Evolutionary conservation across 2,329 filamentous ascomycete genomes (phyloP).

Genomic region (Phaeosphaeriaceae sp.): DNA sequence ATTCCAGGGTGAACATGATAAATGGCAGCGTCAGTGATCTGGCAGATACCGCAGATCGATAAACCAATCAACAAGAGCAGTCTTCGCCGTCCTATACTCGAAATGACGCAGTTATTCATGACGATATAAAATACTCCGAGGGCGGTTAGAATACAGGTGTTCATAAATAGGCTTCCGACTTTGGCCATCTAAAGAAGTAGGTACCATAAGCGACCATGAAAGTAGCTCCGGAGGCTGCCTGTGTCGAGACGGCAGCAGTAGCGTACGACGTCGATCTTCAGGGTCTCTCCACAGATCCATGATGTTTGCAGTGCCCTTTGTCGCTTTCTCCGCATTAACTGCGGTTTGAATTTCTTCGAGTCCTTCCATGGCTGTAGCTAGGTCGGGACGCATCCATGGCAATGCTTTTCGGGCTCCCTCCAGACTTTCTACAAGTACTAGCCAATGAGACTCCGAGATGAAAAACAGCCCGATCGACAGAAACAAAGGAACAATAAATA

Average conservation of each 20-base stretch:
- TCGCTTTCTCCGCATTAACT: conserved; percentile 42
- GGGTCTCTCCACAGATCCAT: conserved; percentile 60
- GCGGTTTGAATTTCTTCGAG: conserved; percentile 36
- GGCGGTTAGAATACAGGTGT: conserved; percentile 61
- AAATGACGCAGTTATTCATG: conserved; percentile 61
- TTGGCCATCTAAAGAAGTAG: conserved; percentile 45
- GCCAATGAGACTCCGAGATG: conserved; percentile 54
- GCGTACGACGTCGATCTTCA: conserved; percentile 59
- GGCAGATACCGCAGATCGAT: conserved; percentile 60
- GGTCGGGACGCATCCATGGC: conserved; percentile 37
- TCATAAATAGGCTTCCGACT: conserved; percentile 57
- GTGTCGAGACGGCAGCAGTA: conserved; percentile 55
- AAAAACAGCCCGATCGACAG: conserved; percentile 51
- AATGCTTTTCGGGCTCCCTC: conserved; percentile 29
- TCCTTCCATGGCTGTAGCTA: conserved; percentile 25
- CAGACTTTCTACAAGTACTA: conserved; percentile 27
- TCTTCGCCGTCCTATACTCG: conserved; percentile 60
- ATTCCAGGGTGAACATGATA: conserved; percentile 57
- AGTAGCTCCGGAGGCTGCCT: conserved; percentile 63
- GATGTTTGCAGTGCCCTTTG: conserved; percentile 59
- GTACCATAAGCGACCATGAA: conserved; percentile 48
- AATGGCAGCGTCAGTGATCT: conserved; percentile 60
- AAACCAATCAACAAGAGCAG: conserved; percentile 61
- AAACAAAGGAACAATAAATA: conserved; percentile 59
- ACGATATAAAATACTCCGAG: conserved; percentile 62